Percentiles rank a stretch among this genome's conserved stretches.
These are phyloP conservation scores for Aspergillus incahuasiensis DNA, from an alignment of 495 filamentous ascomycete species.

Conservation along the genomic window DNA sequence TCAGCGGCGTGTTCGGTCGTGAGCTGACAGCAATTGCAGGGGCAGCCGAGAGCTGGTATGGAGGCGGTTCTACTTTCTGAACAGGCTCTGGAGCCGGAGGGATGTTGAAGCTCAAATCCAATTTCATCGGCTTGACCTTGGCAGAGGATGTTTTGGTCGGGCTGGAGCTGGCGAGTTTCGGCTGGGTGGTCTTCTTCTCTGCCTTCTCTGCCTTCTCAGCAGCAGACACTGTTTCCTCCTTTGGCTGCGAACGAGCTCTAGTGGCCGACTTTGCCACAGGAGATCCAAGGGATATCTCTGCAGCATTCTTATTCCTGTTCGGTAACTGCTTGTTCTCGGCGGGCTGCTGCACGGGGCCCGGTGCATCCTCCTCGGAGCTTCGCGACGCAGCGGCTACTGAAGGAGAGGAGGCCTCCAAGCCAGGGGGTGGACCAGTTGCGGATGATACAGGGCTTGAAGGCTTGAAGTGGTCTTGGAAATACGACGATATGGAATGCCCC, in stretches of 20 bases:
- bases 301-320: slow-evolving; percentile 30
- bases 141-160: slow-evolving; percentile 14
- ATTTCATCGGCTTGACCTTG: slow-evolving; percentile 32
- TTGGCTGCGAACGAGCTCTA: slow-evolving; percentile 27
- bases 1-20: slow-evolving; percentile 38
- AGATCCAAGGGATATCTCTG: slow-evolving; percentile 41
- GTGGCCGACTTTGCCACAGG: slow-evolving; percentile 36
- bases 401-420: slow-evolving; percentile 23
- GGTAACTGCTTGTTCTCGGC: slow-evolving; percentile 16
- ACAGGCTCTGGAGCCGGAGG: slow-evolving; percentile 19
- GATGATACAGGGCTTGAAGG: slow-evolving; percentile 33
- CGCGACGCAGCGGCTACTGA: slow-evolving; percentile 29
- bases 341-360: slow-evolving; percentile 18
- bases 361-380: slow-evolving; percentile 17
- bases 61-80: slow-evolving; percentile 21
- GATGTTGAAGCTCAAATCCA: slow-evolving; percentile 24
- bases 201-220: no score
- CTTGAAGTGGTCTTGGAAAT: slow-evolving; percentile 33
- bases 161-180: slow-evolving; percentile 9
- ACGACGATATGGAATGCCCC: slow-evolving; percentile 43
- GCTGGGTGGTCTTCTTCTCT: slow-evolving; percentile 16
- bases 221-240: slow-evolving; percentile 18
- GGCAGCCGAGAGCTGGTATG: slow-evolving; percentile 17
- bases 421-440: slow-evolving; percentile 30
- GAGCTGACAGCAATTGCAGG: slow-evolving; percentile 25